Conservation (phyloP, 768 basidiomycete species). For the Kwoniella pini region DNA sequence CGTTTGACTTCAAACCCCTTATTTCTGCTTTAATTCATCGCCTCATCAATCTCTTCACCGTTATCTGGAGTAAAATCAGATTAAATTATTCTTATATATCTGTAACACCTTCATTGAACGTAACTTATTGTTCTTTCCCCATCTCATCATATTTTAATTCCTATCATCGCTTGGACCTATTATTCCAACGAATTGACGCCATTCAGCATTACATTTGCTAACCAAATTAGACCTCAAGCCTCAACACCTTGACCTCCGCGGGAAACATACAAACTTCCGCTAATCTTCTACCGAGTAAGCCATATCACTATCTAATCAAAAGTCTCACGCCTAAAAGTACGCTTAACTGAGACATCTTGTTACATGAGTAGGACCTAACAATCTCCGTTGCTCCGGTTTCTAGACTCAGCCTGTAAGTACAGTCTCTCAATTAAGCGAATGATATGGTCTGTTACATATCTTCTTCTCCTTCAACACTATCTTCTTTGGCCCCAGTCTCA, state of each 20-base stretch:
- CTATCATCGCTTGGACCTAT: too few species aligned
- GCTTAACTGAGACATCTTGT: too few species aligned
- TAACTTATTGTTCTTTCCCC: neutral
- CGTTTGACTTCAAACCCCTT: neutral
- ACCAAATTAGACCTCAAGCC: too few species aligned
- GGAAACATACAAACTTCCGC: too few species aligned
- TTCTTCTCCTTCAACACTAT: neutral
- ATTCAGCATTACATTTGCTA: too few species aligned
- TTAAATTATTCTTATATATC: neutral
- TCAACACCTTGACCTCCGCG: too few species aligned
- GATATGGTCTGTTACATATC: neutral
- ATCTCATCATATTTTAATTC: neutral
- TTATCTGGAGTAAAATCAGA: neutral
- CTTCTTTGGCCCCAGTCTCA: conserved; percentile 3
- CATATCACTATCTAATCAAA: too few species aligned
- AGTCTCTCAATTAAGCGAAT: neutral
- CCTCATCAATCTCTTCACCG: neutral
- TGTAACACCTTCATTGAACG: neutral
- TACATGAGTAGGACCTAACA: too few species aligned
- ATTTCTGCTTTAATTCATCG: neutral
- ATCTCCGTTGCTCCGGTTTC: too few species aligned
- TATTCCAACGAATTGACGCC: too few species aligned
- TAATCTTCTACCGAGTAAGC: too few species aligned
- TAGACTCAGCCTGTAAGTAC: neutral
- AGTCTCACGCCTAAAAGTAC: too few species aligned